Percentiles rank a stretch among this genome's conserved stretches.
Conservation (phyloP, 208 protist genomes). For the Leptomonas pyrrhocoris region DNA sequence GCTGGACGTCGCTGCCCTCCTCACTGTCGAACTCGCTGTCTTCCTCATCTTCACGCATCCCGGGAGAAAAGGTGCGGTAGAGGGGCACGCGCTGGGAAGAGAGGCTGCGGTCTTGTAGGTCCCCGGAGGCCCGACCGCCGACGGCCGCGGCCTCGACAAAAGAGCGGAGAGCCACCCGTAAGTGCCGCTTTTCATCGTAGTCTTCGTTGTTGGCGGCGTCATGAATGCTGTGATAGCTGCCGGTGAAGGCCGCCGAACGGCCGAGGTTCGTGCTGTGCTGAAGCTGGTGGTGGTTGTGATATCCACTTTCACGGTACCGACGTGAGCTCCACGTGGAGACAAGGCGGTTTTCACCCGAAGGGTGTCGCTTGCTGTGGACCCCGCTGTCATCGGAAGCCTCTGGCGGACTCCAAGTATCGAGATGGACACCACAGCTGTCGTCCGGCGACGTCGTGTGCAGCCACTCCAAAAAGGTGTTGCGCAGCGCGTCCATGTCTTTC, state of each 20-base stretch:
- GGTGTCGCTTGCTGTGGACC: constrained; percentile 1
- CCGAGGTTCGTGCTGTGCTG: neutral
- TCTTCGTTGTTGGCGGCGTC: constrained; percentile 13
- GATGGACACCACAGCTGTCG: neutral
- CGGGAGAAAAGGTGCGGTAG: neutral
- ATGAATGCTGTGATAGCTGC: constrained; percentile 11
- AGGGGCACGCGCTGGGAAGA: neutral
- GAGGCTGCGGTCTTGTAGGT: neutral
- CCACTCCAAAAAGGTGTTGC: constrained; percentile 16
- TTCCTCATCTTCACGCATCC: neutral
- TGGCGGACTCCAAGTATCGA: neutral
- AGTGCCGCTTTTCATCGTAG: constrained; percentile 6
- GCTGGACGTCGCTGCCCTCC: neutral
- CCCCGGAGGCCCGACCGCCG: constrained; percentile 8
- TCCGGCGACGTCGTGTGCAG: constrained; percentile 15
- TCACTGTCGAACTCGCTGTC: neutral
- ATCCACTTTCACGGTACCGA: neutral
- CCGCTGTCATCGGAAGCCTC: constrained; percentile 7
- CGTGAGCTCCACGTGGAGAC: neutral
- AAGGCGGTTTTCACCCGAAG: neutral
- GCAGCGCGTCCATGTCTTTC: constrained; percentile 14
- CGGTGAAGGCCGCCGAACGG: constrained; percentile 1
- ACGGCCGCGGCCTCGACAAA: neutral
- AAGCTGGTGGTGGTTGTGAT: neutral
- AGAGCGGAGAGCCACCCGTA: constrained; percentile 10